Percentiles rank a stretch among this genome's conserved stretches.
Evolutionary conservation across 2,329 filamentous ascomycete genomes (phyloP).

Genomic region (Pseudogymnoascus sp.): DNA sequence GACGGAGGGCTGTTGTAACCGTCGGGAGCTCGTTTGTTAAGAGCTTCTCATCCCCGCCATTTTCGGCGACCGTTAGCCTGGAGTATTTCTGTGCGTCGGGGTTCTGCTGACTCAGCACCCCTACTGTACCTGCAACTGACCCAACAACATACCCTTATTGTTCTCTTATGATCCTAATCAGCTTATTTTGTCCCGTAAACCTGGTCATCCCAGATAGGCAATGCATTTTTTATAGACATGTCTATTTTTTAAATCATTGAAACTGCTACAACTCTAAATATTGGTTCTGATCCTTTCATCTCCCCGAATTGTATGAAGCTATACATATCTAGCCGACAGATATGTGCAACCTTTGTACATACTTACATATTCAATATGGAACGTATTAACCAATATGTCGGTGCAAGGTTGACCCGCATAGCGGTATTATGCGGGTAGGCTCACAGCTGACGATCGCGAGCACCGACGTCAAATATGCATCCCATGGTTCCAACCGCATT

Average conservation of each 20-base stretch:
- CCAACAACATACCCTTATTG: neutral
- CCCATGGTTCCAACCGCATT: neutral
- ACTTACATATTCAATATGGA: neutral
- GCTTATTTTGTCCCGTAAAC: neutral
- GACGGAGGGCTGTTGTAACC: slow-evolving; percentile 12
- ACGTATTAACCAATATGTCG: neutral
- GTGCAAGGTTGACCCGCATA: neutral
- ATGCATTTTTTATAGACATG: neutral
- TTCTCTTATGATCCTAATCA: neutral
- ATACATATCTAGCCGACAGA: neutral
- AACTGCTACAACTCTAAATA: neutral
- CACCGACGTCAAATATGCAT: neutral
- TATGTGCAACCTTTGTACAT: slow-evolving; percentile 7
- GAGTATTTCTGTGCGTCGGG: slow-evolving; percentile 3
- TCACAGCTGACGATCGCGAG: slow-evolving; percentile 1
- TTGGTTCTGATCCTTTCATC: neutral
- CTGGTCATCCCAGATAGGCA: neutral
- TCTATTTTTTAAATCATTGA: neutral
- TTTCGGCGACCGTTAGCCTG: slow-evolving; percentile 7
- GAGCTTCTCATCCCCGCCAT: slow-evolving; percentile 8
- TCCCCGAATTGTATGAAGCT: neutral
- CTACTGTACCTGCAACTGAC: neutral
- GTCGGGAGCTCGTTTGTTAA: slow-evolving; percentile 8
- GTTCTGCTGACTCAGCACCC: slow-evolving; percentile 4
- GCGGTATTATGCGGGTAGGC: neutral